Percentiles rank a stretch among this genome's conserved stretches.
Evolutionary conservation across 1,284 basidiomycete genomes (phyloP).

Genomic region (Rhodotorula sp.): DNA sequence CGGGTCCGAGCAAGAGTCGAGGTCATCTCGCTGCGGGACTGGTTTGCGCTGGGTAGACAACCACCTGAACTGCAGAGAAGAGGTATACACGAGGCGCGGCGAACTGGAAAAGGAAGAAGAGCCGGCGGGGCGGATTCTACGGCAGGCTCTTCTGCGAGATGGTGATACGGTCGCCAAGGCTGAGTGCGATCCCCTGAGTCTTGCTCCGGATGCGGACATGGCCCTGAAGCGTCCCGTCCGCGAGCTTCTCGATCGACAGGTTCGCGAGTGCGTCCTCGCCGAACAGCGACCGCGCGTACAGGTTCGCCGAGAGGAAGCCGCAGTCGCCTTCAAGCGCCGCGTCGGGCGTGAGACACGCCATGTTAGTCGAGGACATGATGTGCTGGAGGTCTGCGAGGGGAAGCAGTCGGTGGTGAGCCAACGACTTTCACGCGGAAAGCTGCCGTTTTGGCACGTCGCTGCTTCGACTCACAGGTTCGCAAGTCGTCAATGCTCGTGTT

Average conservation of each 20-base stretch:
- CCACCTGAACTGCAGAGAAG: background rate
- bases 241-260: slow-evolving; percentile 85
- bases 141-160: slow-evolving; percentile 28
- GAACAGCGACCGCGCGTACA: slow-evolving; percentile 87
- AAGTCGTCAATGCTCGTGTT: slow-evolving; percentile 63
- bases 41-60: background rate
- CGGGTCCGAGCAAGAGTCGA: background rate
- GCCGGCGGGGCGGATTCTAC: too few relatives aligned
- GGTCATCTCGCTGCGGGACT: background rate
- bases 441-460: background rate
- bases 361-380: slow-evolving; percentile 90
- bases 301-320: slow-evolving; percentile 88
- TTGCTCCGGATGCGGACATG: slow-evolving; percentile 92
- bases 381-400: slow-evolving; percentile 67
- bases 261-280: slow-evolving; percentile 97
- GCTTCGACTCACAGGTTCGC: slow-evolving; percentile 32
- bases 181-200: slow-evolving; percentile 92
- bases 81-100: slow-evolving; percentile 2
- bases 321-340: slow-evolving; percentile 67
- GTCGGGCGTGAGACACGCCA: slow-evolving; percentile 93
- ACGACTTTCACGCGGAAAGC: background rate
- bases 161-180: slow-evolving; percentile 80
- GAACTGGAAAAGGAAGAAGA: background rate
- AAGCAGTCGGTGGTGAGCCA: too few relatives aligned
- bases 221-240: slow-evolving; percentile 76